Base-by-base conservation (phyloP, 345 rosid genomes). In the Citrus cavaleriei region DNA sequence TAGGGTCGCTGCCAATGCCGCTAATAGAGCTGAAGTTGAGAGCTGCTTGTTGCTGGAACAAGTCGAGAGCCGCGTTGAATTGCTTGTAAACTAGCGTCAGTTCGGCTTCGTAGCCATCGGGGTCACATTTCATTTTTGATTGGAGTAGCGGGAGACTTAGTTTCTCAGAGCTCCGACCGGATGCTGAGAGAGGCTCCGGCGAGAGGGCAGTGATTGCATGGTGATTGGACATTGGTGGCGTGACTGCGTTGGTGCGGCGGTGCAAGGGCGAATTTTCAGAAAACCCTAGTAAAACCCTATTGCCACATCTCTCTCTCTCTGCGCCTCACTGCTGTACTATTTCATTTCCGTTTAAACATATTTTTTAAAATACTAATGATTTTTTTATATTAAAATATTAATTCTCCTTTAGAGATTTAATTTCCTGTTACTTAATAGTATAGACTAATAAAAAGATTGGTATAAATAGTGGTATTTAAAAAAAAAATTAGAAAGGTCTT, bases 91-190 rank as follows among this genome's bases (percentile, higher is more conserved):
- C 81, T 24, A 91, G 85, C 5, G 77, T 78, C 65, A 94, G 95
- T 82, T 96, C 98, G 22, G 92, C 77, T 68, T 79, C 90, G 82
- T 94, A 96, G 25, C 98, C 97, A 34, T 94, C 93, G 1, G 99
- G 98, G 75, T 96, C 99, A 55, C 82, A 74, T 68, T 96, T 94
- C 93, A 96, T 91, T 83, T 94, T 94, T 3, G 93, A 91, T 62
- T 91, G 98, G 60, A 93, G 95, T 9, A 83, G 25, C 16, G 89
- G 89, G 1, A 94, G 92, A 68, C 91, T 93, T 59, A 94, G 71
- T 85, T 88, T 94, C 82, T 91, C 98, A 4, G 97, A 88, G 84
- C 87, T 81, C 83, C 91, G 89, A 40, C 99, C 95, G 9, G 98
- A 88, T 4, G 98, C 96, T 14, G 92, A 82, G 6, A 93, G 72